Percentiles rank a stretch among this genome's conserved stretches.
phyloP scores from a whole-genome alignment of 441 rosid species.

The Gossypium gossypioides region DNA sequence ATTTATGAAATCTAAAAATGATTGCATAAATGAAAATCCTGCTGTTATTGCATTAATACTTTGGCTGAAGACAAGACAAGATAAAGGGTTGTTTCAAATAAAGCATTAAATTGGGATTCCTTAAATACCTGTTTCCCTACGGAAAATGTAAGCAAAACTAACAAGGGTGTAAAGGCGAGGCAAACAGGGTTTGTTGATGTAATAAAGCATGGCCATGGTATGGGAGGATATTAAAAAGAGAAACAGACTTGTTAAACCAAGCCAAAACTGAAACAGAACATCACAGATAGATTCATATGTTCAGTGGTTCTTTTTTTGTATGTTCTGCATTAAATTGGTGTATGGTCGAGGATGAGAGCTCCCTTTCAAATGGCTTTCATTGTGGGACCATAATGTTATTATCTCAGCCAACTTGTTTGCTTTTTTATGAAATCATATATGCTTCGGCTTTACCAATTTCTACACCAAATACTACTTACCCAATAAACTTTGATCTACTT shows the following conservation, averaged over 20 bases:
- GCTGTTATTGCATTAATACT: not conserved
- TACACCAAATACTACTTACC: no score
- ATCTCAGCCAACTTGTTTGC: not conserved
- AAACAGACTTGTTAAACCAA: not conserved
- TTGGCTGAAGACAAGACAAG: not conserved
- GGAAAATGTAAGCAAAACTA: not conserved
- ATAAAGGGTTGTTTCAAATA: not conserved
- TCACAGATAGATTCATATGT: no score
- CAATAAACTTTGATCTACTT: no score
- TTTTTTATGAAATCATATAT: not conserved
- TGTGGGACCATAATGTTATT: conserved; percentile 4
- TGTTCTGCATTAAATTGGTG: not conserved
- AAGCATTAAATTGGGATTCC: not conserved
- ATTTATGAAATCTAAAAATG: no score
- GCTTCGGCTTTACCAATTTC: not conserved
- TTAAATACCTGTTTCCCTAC: not conserved
- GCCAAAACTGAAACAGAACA: not conserved
- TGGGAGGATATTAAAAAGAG: not conserved
- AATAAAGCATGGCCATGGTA: not conserved
- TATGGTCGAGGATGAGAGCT: not conserved
- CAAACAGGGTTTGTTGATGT: not conserved
- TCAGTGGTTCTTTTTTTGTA: not conserved
- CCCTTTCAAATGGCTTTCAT: not conserved
- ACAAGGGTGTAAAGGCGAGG: not conserved
- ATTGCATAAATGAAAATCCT: no score